Conservation (phyloP, 1,284 basidiomycete species). For the Tilletia horrida region DNA sequence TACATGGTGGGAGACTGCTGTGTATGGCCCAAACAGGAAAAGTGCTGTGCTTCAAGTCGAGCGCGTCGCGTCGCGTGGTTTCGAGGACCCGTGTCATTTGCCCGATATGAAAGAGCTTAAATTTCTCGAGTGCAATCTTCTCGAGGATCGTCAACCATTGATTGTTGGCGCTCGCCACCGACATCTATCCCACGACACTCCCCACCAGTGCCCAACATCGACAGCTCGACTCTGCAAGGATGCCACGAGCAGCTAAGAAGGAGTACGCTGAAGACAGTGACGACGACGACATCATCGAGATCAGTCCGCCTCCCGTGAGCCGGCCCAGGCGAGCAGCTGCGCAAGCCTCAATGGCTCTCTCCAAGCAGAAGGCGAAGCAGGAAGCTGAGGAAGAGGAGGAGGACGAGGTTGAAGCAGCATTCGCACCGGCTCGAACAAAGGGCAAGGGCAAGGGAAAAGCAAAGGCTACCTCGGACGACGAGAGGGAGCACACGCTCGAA, state of each 20-base stretch:
- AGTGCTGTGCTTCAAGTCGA: neutral
- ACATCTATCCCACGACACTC: neutral
- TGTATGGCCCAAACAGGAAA: neutral
- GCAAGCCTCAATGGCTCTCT: neutral
- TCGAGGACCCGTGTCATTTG: neutral
- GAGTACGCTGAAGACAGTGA: neutral
- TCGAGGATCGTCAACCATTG: no score
- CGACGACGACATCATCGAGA: neutral
- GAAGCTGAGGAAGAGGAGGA: neutral
- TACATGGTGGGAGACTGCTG: neutral
- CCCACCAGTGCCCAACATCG: neutral
- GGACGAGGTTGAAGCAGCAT: neutral
- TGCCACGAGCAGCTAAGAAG: neutral
- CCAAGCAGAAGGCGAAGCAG: neutral
- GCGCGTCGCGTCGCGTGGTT: conserved; percentile 14
- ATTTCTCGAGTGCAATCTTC: no score
- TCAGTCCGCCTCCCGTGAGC: neutral
- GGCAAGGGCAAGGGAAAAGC: conserved; percentile 31
- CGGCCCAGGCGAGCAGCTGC: conserved; percentile 9
- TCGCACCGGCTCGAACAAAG: neutral
- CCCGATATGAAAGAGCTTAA: no score
- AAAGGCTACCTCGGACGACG: conserved; percentile 19
- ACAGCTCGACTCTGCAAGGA: neutral
- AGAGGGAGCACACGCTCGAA: conserved; percentile 6
- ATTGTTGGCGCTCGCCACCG: neutral